These are phyloP conservation scores for Fabrea salina DNA, from an alignment of 169 alveolate genomes.

Conservation along the genomic window DNA sequence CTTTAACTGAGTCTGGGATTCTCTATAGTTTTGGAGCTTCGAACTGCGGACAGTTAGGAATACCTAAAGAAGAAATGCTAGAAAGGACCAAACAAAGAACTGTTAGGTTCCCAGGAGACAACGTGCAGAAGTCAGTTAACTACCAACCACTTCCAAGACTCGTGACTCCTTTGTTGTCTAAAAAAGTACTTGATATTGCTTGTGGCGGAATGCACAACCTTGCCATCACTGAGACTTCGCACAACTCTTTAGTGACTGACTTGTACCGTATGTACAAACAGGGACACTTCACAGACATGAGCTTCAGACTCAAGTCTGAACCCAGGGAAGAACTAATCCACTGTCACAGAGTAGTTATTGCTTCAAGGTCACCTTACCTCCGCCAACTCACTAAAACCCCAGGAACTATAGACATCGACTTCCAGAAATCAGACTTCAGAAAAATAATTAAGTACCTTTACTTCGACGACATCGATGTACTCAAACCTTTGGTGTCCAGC, in stretches of 20 bases:
- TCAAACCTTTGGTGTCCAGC: neutral
- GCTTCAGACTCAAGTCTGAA: constrained; percentile 23
- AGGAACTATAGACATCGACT: neutral
- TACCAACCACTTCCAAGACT: constrained; percentile 40
- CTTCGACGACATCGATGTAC: constrained; percentile 44
- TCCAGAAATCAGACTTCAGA: constrained; percentile 37
- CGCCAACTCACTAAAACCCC: neutral
- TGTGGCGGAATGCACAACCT: constrained; percentile 67
- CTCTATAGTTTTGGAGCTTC: constrained; percentile 13
- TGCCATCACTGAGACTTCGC: constrained; percentile 55
- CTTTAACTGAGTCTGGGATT: neutral
- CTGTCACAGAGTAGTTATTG: constrained; percentile 49
- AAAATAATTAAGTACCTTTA: constrained; percentile 50
- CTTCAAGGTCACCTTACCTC: constrained; percentile 37
- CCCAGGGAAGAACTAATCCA: constrained; percentile 20
- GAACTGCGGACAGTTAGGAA: constrained; percentile 12
- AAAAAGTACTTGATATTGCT: constrained; percentile 42
- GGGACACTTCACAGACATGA: constrained; percentile 39
- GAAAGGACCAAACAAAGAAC: neutral
- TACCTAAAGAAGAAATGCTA: neutral
- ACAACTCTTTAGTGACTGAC: constrained; percentile 32
- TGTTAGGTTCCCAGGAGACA: neutral
- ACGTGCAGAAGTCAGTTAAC: neutral
- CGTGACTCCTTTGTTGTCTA: constrained; percentile 44
- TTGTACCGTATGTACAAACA: constrained; percentile 39